These are phyloP conservation scores for Suhomyces prunicola DNA, from an alignment of 805 yeast genomes.

Conservation along the genomic window DNA sequence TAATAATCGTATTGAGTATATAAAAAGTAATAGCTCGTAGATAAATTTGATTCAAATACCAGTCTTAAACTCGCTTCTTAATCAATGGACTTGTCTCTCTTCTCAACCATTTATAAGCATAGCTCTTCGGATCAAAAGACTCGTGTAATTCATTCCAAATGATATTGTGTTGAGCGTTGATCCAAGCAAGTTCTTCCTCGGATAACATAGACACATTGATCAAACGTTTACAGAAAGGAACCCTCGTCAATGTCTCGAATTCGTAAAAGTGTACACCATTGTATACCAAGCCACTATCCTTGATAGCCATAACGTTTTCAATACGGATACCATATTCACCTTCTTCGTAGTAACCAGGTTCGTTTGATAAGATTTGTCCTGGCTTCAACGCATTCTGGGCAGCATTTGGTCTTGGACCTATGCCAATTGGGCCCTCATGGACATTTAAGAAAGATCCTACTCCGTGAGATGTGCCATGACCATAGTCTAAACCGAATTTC, in stretches of 20 bases:
- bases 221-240: constrained; percentile 78
- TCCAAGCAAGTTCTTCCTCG: constrained; percentile 60
- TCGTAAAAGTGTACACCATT: constrained; percentile 58
- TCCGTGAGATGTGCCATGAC: constrained; percentile 67
- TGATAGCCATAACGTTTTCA: constrained; percentile 48
- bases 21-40: not conserved
- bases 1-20: not conserved
- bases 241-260: constrained; percentile 81
- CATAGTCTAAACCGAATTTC: constrained; percentile 55
- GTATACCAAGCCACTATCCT: constrained; percentile 38
- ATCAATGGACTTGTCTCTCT: constrained; percentile 40
- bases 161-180: constrained; percentile 61
- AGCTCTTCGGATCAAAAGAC: constrained; percentile 34
- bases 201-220: constrained; percentile 61
- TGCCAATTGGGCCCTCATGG: constrained; percentile 64
- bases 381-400: constrained; percentile 42
- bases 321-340: constrained; percentile 60
- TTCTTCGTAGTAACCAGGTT: constrained; percentile 61
- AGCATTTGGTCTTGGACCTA: constrained; percentile 52
- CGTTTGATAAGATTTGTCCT: constrained; percentile 57
- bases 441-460: constrained; percentile 60
- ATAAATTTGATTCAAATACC: not conserved
- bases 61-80: not conserved
- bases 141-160: constrained; percentile 51
- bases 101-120: constrained; percentile 48